Evolutionary conservation across 805 yeast genomes (phyloP).

Genomic region (Kodamaea restingae): DNA sequence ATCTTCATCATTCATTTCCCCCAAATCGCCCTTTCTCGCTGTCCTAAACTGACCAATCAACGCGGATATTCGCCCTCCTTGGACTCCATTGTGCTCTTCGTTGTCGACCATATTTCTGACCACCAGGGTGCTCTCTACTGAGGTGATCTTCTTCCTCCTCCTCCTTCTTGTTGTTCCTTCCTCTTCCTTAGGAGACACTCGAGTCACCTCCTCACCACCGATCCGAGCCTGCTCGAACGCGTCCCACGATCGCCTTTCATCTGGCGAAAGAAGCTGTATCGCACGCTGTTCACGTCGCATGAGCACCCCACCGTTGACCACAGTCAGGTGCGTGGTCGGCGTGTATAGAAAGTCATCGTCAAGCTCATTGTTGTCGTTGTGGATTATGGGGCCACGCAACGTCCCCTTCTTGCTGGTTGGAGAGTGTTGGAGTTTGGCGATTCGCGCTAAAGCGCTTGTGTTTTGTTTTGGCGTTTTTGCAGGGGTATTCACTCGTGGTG

Average conservation of each 20-base stretch:
- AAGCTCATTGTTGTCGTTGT: conserved; percentile 28
- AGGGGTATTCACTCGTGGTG: too few species aligned
- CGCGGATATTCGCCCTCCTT: conserved; percentile 10
- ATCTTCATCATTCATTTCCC: background rate
- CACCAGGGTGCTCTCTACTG: too few species aligned
- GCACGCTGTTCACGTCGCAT: conserved; percentile 32
- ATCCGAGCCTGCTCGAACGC: conserved; percentile 29
- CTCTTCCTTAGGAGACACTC: too few species aligned
- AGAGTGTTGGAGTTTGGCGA: too few species aligned
- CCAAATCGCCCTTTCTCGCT: background rate
- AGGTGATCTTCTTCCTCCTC: conserved; percentile 14
- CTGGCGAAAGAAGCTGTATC: conserved; percentile 25
- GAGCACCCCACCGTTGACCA: conserved; percentile 35
- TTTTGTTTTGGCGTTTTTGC: too few species aligned
- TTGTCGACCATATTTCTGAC: too few species aligned
- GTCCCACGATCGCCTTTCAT: conserved; percentile 37
- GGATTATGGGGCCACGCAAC: conserved; percentile 14
- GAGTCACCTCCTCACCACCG: conserved; percentile 11
- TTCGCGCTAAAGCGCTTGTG: too few species aligned
- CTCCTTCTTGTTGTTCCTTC: conserved; percentile 12
- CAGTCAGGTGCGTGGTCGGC: background rate
- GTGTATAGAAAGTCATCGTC: conserved; percentile 28
- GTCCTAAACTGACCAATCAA: conserved; percentile 11
- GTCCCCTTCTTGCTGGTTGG: background rate
- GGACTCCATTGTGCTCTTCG: conserved; percentile 1